phyloP scores from a whole-genome alignment of 2,329 filamentous ascomycete genomes.

The Hortaea werneckii region DNA sequence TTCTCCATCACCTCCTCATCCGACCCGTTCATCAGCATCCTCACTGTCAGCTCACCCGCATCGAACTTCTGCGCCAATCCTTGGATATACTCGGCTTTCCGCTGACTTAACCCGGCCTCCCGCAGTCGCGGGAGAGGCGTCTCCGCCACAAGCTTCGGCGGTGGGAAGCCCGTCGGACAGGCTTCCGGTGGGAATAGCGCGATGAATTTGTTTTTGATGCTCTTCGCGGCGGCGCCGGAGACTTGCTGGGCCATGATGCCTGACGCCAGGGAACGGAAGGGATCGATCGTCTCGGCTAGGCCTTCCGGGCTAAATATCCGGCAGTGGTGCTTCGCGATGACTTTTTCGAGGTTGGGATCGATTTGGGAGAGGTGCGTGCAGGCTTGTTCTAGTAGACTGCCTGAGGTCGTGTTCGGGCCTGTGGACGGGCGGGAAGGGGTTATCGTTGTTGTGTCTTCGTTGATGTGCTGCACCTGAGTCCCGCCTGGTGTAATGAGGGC shows the following conservation, averaged over 20 bases:
- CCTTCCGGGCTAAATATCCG: slow-evolving; percentile 70
- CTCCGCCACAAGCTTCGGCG: slow-evolving; percentile 60
- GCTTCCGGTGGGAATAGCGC: slow-evolving; percentile 48
- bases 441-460: slow-evolving; percentile 22
- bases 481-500: slow-evolving; percentile 62
- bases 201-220: slow-evolving; percentile 80
- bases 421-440: slow-evolving; percentile 26
- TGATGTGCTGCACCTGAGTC: slow-evolving; percentile 48
- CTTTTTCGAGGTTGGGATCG: slow-evolving; percentile 59
- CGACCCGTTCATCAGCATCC: slow-evolving; percentile 64
- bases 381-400: slow-evolving; percentile 65
- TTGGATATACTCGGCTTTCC: slow-evolving; percentile 90
- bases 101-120: slow-evolving; percentile 78
- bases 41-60: slow-evolving; percentile 61
- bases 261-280: slow-evolving; percentile 71
- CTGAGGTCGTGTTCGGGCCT: slow-evolving; percentile 34
- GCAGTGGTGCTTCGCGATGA: slow-evolving; percentile 69
- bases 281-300: slow-evolving; percentile 75
- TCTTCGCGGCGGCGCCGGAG: slow-evolving; percentile 78
- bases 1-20: slow-evolving; percentile 80
- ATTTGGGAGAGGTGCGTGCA: slow-evolving; percentile 62
- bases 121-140: slow-evolving; percentile 59
- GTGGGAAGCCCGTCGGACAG: slow-evolving; percentile 51
- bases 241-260: slow-evolving; percentile 96
- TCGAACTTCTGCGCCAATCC: slow-evolving; percentile 76